Evolutionary conservation across 202 grass and related monocot species (phyloP).

Genomic region (Bolboschoenoplectus hybrid): DNA sequence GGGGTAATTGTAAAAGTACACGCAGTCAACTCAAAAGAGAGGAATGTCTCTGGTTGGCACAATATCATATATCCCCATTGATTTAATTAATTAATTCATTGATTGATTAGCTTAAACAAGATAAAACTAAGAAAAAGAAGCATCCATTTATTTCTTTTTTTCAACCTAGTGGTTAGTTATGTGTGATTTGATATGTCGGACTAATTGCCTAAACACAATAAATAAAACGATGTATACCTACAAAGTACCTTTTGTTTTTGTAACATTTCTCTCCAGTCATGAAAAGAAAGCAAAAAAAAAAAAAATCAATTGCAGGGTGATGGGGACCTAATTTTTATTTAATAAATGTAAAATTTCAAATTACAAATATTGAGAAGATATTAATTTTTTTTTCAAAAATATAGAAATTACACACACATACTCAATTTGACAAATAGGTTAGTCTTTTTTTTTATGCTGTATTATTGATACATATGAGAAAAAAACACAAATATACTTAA

Average conservation of each 20-base stretch:
- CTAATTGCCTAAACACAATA: constrained; percentile 30
- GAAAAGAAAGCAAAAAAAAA: not conserved
- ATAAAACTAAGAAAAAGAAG: constrained; percentile 33
- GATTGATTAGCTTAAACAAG: constrained; percentile 6
- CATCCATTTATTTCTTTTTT: not conserved
- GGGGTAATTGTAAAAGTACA: not conserved
- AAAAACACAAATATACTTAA: no score
- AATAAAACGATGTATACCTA: not conserved
- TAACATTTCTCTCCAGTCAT: not conserved
- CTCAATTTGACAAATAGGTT: no score
- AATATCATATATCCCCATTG: not conserved
- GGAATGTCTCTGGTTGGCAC: not conserved
- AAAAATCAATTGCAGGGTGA: not conserved
- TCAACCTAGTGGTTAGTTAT: constrained; percentile 20
- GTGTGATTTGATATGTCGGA: constrained; percentile 43
- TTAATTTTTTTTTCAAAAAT: not conserved
- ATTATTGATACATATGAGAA: no score
- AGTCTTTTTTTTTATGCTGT: no score
- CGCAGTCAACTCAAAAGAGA: not conserved
- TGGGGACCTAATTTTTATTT: not conserved
- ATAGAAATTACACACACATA: no score
- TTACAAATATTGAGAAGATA: not conserved
- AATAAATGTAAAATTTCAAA: not conserved
- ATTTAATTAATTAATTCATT: not conserved
- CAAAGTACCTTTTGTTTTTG: constrained; percentile 6